Base-by-base conservation (phyloP, 139 green algal genomes). In the Asterochloris sp. region DNA sequence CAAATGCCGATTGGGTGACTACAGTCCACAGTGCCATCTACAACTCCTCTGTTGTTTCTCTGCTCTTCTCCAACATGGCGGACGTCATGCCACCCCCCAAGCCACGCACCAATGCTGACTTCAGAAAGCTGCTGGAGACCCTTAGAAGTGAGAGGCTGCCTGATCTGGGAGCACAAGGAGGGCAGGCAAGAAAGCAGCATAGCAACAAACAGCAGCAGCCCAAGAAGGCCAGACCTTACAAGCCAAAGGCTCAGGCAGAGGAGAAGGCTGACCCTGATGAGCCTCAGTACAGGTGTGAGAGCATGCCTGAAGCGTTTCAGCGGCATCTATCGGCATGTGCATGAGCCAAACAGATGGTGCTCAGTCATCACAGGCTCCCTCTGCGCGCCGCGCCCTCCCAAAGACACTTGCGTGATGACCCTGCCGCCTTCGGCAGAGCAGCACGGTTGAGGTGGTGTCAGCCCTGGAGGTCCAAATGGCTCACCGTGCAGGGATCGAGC, bases 91-190 rank as follows among this genome's bases (percentile, higher is more conserved):
- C 71, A 19, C 71, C 80, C 12, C 28, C 82, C 2, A 27, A 84
- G 16, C 89, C 89, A 12, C 67, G 92, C n/a, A 81, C 87, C 11
- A 96, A 96, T 69, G 80, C 85, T 0, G 91, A 96, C 69, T 96
- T 96, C 79, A 80, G 88, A 8, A 88, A 88, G 73, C 61, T 96
- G 14, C 85, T 96, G 0, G 82, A 86, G 6, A 95, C 90, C 23
- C 92, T 91, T 10, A 82, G 91, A 14, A 75, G 83, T 21, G 83
- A 91, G 16, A 62, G 85, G 12, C 64, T 29, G 17, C n/a, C 19
- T 54, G 38, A 54, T 54, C 38, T 54, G 38, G 38, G 38, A 54
- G 38, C 38, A 54, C 79, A 62, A 83, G 38, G 21, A 73, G 62
- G 67, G 80, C 29, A 74, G 54, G 66, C 67, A 67, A 64, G 24